Evolutionary conservation across 2,329 filamentous ascomycete genomes (phyloP).

Genomic region (Plenodomus tracheiphilus): DNA sequence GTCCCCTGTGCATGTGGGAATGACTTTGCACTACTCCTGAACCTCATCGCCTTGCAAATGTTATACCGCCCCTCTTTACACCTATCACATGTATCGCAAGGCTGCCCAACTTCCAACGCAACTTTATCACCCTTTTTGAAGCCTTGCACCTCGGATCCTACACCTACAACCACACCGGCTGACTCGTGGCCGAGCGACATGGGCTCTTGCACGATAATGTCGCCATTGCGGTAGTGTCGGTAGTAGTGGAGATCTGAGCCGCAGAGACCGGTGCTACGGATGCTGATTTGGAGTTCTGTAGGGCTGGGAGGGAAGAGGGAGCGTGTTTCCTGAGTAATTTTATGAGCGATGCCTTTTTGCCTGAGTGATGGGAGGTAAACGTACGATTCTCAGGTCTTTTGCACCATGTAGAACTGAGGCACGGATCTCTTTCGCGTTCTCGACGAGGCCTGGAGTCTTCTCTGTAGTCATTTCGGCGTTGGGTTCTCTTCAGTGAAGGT

Average conservation of each 20-base stretch:
- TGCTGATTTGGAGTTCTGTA: constrained; percentile 64
- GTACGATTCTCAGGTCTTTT: constrained; percentile 63
- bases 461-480: constrained; percentile 25
- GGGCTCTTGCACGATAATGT: constrained; percentile 79
- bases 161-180: constrained; percentile 73
- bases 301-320: constrained; percentile 51
- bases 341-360: constrained; percentile 3
- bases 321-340: constrained; percentile 57
- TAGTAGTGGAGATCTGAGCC: constrained; percentile 83
- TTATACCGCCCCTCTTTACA: constrained; percentile 64
- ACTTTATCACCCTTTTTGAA: constrained; percentile 79
- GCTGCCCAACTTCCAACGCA: constrained; percentile 88
- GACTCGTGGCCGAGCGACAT: constrained; percentile 82
- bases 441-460: constrained; percentile 18
- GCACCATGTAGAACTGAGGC: constrained; percentile 63
- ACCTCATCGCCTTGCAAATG: constrained; percentile 62
- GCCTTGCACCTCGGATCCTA: constrained; percentile 65
- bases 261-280: constrained; percentile 70
- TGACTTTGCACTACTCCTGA: constrained; percentile 62
- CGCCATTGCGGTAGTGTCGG: constrained; percentile 81
- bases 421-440: constrained; percentile 46
- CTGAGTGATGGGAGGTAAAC: constrained; percentile 13
- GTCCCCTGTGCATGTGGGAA: constrained; percentile 68
- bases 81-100: constrained; percentile 67
- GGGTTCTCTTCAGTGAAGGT: constrained; percentile 1